A percentile compares a stretch with the other conserved stretches of the same genome.
Conservation (phyloP, 768 basidiomycete genomes). For the Amanita muscaria region DNA sequence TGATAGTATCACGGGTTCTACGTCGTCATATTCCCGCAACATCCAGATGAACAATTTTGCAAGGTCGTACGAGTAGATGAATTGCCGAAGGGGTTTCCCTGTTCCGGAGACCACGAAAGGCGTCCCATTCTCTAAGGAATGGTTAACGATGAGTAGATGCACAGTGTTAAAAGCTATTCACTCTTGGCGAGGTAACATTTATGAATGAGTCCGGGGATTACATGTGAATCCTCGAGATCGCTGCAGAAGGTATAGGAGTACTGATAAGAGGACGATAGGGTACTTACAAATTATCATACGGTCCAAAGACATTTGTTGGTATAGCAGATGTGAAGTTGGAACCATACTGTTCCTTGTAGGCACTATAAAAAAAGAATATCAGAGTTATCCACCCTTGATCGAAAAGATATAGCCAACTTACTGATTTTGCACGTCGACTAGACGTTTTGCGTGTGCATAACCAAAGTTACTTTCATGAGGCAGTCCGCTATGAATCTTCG, state of each 20-base stretch:
- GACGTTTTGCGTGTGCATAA: slow-evolving; percentile 90
- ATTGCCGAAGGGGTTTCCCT: slow-evolving; percentile 91
- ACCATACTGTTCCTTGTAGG: slow-evolving; percentile 93
- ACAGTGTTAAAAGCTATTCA: slow-evolving; percentile 20
- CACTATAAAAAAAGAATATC: slow-evolving; percentile 34
- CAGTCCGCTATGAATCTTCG: slow-evolving; percentile 85
- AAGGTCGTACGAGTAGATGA: slow-evolving; percentile 94
- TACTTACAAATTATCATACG: slow-evolving; percentile 83
- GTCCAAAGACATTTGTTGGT: slow-evolving; percentile 96
- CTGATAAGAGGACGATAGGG: neutral
- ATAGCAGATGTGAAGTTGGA: slow-evolving; percentile 95
- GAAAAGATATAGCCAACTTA: slow-evolving; percentile 34
- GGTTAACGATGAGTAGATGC: neutral
- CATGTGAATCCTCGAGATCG: slow-evolving; percentile 85
- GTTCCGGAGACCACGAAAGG: slow-evolving; percentile 86
- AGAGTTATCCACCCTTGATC: neutral
- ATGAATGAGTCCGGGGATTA: slow-evolving; percentile 91
- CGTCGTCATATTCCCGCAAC: slow-evolving; percentile 82
- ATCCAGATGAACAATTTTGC: slow-evolving; percentile 94
- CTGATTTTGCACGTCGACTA: slow-evolving; percentile 96
- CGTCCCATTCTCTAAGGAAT: slow-evolving; percentile 56
- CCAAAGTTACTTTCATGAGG: slow-evolving; percentile 96
- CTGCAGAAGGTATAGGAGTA: slow-evolving; percentile 29
- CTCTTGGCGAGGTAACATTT: slow-evolving; percentile 90
- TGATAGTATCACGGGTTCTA: slow-evolving; percentile 89